Evolutionary conservation across 164 flowering plant genomes (phyloP), one percentile per base, ranked within the genome.

Genomic region (Kalanchoe fedtschenkoi): DNA sequence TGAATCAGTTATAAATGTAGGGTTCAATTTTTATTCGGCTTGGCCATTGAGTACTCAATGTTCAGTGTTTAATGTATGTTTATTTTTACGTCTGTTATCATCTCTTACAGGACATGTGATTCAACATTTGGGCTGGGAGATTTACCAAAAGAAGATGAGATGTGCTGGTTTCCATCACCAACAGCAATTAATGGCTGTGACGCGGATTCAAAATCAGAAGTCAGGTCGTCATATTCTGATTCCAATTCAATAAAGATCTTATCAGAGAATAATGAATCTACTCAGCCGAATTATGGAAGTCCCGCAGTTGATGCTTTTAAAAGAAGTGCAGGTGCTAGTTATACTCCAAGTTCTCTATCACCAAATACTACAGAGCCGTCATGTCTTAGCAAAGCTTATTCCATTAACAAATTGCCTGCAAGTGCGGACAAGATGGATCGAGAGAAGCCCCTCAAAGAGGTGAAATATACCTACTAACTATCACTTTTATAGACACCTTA

Each of bases 61-160:
- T n/a, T n/a, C n/a, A n/a, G n/a, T n/a, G n/a, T n/a, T n/a, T n/a
- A n/a, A n/a, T n/a, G n/a, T n/a, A n/a, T n/a, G n/a, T n/a, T n/a
- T n/a, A n/a, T n/a, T n/a, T n/a, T n/a, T n/a, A 21, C 47, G 53
- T 34, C 63, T 30, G 29, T 70, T 15, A 19, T 57, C 34, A 59
- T 60, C 32, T 70, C 65, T 67, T 78, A 61, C 82, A 86, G 97
- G 74, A 85, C 70, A 66, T 85, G 90, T 74, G 97, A 89, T 74
- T 80, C 89, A 51, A 80, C 86, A 56, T 83, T 78, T 69, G 86
- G 87, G 59, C 67, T 81, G 61, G 89, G 77, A 30, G 67, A 64
- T 65, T 66, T 71, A 39, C 68, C 70, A 62, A 77, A 78, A 68
- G 85, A 74, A 43, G 84, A 77, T 44, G 91, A 79, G 1, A 34